Percentiles rank a stretch among this genome's conserved stretches.
These are phyloP conservation scores for Parmelia sp. DNA, from an alignment of 495 filamentous ascomycete genomes.

Conservation along the genomic window DNA sequence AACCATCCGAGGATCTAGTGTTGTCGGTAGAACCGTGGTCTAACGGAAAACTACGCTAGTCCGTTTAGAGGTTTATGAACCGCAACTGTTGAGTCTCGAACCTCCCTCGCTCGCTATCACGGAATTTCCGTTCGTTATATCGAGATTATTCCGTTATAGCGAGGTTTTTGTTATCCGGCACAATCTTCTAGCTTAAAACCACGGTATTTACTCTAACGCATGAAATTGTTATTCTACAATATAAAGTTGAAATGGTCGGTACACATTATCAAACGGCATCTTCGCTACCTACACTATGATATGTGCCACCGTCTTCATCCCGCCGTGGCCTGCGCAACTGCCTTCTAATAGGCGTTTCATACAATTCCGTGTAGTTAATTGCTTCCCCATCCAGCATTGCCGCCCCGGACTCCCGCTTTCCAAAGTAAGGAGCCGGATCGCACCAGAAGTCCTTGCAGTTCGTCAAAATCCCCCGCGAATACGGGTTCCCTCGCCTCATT, in stretches of 20 bases:
- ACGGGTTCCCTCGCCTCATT: constrained; percentile 64
- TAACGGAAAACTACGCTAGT: no score
- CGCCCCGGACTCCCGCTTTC: constrained; percentile 61
- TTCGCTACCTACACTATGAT: constrained; percentile 34
- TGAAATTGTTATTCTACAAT: background rate
- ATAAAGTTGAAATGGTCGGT: background rate
- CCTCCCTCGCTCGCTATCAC: no score
- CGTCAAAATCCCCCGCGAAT: constrained; percentile 67
- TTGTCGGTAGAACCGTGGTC: no score
- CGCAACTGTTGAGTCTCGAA: no score
- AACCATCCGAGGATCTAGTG: no score
- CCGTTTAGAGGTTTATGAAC: no score
- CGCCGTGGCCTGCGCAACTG: constrained; percentile 34
- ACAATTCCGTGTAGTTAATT: constrained; percentile 84
- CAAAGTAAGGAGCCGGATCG: constrained; percentile 77
- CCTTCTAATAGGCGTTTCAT: constrained; percentile 72
- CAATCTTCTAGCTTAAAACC: no score
- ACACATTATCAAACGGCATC: constrained; percentile 26
- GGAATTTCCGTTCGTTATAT: no score
- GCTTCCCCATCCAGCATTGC: constrained; percentile 64
- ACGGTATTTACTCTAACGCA: no score
- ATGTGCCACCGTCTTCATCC: constrained; percentile 24
- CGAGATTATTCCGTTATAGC: no score
- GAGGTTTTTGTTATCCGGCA: no score
- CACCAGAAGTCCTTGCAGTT: constrained; percentile 98